A percentile compares a stretch with the other conserved stretches of the same genome.
These are phyloP conservation scores for Colletotrichum truncatum DNA, from an alignment of 2,329 filamentous ascomycete genomes.

Conservation along the genomic window DNA sequence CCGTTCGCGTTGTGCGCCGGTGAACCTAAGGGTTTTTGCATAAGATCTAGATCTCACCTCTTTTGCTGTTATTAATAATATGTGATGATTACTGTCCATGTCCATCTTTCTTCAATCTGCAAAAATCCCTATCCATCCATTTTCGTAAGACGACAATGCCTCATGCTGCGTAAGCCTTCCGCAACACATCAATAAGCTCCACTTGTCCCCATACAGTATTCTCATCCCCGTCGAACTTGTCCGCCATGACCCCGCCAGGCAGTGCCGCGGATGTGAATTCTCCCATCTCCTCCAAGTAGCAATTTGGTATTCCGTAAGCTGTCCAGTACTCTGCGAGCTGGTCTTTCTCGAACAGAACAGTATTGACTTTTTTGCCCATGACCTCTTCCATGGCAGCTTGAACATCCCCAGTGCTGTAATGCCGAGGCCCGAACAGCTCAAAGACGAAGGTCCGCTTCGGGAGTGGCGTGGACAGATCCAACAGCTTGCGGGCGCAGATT, in stretches of 20 bases:
- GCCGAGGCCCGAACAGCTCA: slow-evolving; percentile 38
- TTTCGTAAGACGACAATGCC: no score
- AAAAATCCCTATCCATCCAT: no score
- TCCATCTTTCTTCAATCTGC: no score
- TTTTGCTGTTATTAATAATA: no score
- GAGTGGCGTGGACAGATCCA: slow-evolving; percentile 22
- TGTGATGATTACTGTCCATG: no score
- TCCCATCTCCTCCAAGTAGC: slow-evolving; percentile 13
- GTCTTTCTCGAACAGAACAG: slow-evolving; percentile 34
- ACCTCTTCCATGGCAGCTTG: slow-evolving; percentile 37
- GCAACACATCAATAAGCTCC: slow-evolving; percentile 37
- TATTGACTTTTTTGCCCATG: slow-evolving; percentile 35
- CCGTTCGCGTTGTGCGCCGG: no score
- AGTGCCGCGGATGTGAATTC: slow-evolving; percentile 26
- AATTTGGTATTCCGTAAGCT: slow-evolving; percentile 33
- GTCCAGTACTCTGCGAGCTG: slow-evolving; percentile 34
- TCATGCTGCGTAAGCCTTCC: background rate
- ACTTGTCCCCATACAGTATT: slow-evolving; percentile 35
- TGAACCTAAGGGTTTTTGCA: no score
- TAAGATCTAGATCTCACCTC: no score
- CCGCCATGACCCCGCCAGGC: slow-evolving; percentile 35
- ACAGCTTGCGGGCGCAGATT: slow-evolving; percentile 34
- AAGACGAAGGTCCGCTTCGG: slow-evolving; percentile 30
- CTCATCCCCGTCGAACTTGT: slow-evolving; percentile 35
- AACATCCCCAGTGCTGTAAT: slow-evolving; percentile 39